These are phyloP conservation scores for sorghum (Sorghum bicolor) DNA, from an alignment of 176 grass and related monocot genomes.

Conservation along the genomic window DNA sequence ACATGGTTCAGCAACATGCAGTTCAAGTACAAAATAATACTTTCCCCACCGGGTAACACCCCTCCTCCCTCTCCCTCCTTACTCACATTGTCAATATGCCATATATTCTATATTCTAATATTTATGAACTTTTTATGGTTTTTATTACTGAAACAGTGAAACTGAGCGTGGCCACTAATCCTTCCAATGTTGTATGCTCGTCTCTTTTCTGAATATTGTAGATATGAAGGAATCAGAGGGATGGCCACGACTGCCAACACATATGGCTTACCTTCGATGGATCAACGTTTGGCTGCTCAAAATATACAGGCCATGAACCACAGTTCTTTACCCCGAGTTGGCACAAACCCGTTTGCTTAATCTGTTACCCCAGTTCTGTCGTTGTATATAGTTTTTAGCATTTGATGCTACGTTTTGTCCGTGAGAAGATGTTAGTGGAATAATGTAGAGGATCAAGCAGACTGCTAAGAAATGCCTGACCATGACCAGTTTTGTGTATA, in stretches of 20 bases:
- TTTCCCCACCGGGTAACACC: constrained; percentile 41
- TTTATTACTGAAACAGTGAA: neutral
- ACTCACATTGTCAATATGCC: neutral
- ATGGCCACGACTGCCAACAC: constrained; percentile 7
- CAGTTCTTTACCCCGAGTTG: constrained; percentile 25
- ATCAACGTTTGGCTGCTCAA: constrained; percentile 34
- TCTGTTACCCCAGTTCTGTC: neutral
- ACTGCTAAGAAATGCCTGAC: neutral
- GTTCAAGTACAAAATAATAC: constrained; percentile 30
- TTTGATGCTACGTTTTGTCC: neutral
- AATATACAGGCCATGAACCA: constrained; percentile 28
- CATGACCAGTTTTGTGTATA: neutral
- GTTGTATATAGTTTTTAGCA: neutral
- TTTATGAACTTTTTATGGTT: neutral
- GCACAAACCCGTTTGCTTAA: constrained; percentile 67
- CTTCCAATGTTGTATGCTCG: neutral
- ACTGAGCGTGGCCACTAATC: neutral
- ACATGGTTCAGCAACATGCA: constrained; percentile 35
- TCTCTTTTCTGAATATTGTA: constrained; percentile 13
- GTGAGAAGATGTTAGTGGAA: neutral
- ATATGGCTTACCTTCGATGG: constrained; percentile 27
- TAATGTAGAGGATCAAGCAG: neutral
- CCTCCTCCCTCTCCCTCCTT: neutral
- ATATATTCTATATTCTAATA: neutral
- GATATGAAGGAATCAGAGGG: constrained; percentile 39